Conservation (phyloP, 129 eudicot genomes). For the Saposhnikovia divaricata region DNA sequence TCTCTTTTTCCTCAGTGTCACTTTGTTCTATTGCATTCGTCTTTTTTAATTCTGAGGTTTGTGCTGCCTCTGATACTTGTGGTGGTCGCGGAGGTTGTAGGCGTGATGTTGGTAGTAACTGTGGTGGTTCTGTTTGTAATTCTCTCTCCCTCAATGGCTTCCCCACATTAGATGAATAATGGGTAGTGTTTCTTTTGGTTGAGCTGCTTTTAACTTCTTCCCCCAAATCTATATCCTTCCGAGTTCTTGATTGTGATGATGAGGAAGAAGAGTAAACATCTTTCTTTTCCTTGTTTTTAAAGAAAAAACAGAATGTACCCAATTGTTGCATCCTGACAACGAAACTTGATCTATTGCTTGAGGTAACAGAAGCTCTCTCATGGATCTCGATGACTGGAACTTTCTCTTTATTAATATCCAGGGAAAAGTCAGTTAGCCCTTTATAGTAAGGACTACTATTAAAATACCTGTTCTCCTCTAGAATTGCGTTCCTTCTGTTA, state of each 20-base stretch:
- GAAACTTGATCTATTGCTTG: conserved; percentile 38
- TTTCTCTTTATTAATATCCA: conserved; percentile 10
- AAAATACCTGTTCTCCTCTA: not conserved
- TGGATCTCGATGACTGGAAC: conserved; percentile 33
- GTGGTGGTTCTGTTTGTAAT: conserved; percentile 13
- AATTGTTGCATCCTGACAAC: conserved; percentile 41
- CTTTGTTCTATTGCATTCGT: not conserved
- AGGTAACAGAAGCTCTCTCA: conserved; percentile 26
- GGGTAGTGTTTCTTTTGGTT: not conserved
- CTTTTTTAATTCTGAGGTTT: not conserved
- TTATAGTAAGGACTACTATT: conserved; percentile 30
- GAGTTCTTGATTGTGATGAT: conserved; percentile 7
- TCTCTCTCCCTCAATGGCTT: conserved; percentile 95
- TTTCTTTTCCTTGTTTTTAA: conserved; percentile 27
- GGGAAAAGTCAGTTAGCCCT: conserved; percentile 31
- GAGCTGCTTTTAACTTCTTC: not conserved
- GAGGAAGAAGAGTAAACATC: conserved; percentile 20
- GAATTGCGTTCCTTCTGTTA: conserved; percentile 10
- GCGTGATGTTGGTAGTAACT: not conserved
- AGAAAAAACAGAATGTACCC: conserved; percentile 39
- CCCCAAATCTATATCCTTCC: not conserved
- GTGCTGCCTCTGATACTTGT: conserved; percentile 2
- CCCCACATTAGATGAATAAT: conserved; percentile 17
- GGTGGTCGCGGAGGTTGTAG: not conserved
- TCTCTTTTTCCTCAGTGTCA: conserved; percentile 1